phyloP scores from a whole-genome alignment of 2,329 filamentous ascomycete genomes.

The Penicillium brevicompactum region DNA sequence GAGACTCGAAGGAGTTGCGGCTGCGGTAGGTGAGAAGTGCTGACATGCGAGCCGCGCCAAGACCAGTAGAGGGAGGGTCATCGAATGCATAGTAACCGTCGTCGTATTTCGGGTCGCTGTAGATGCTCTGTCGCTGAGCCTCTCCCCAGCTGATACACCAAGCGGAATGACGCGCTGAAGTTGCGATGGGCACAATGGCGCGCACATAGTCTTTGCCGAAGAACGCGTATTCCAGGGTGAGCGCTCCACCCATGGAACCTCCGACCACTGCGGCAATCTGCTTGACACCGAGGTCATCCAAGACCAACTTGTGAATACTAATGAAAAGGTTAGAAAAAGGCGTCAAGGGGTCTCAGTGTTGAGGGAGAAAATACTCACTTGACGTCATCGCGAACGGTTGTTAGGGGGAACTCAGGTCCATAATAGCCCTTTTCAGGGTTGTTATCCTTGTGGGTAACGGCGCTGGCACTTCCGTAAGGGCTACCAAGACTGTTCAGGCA shows the following conservation, averaged over 20 bases:
- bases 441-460: conserved; percentile 78
- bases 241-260: conserved; percentile 62
- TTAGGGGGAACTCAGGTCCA: conserved; percentile 93
- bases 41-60: conserved; percentile 95
- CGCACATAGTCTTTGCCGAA: conserved; percentile 65
- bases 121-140: conserved; percentile 70
- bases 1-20: conserved; percentile 92
- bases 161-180: conserved; percentile 57
- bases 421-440: conserved; percentile 74
- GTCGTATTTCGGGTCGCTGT: conserved; percentile 97
- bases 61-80: conserved; percentile 81
- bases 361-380: conserved; percentile 64
- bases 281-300: conserved; percentile 57
- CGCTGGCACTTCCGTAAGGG: conserved; percentile 58
- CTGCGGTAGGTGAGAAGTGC: conserved; percentile 94
- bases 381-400: conserved; percentile 93
- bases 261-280: conserved; percentile 59
- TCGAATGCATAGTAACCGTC: conserved; percentile 91
- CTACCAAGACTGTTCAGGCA: conserved; percentile 59
- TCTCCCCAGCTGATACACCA: conserved; percentile 64
- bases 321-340: conserved; percentile 6
- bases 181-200: conserved; percentile 58
- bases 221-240: conserved; percentile 65
- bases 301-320: conserved; percentile 57
- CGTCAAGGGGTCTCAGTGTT: neutral